Conservation (phyloP, 345 rosid genomes). For the Clausena lansium region DNA sequence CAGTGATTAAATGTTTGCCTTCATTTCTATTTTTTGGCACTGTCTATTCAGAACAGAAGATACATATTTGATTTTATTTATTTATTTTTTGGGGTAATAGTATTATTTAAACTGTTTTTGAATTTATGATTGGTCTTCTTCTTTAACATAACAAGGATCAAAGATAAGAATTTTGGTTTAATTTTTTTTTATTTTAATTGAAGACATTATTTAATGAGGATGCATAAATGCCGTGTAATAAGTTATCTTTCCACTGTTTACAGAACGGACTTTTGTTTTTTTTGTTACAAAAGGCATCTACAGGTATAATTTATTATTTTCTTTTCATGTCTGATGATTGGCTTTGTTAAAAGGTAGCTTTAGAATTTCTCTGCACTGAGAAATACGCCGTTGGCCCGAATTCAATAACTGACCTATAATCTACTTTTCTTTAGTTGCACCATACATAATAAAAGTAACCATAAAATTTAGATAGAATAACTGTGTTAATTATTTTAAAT, state of each 20-base stretch:
- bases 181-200: background rate
- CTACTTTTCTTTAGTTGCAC: background rate
- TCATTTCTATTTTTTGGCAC: no score
- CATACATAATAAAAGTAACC: background rate
- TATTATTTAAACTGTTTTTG: background rate
- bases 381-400: background rate
- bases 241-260: background rate
- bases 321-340: background rate
- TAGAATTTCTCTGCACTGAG: background rate
- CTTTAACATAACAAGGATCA: background rate
- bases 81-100: background rate
- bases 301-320: background rate
- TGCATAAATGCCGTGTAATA: background rate
- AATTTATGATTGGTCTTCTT: background rate
- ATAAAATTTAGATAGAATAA: background rate
- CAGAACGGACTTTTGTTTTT: background rate
- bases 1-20: background rate
- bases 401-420: background rate
- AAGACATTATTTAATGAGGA: background rate
- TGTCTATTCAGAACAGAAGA: background rate
- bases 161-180: background rate
- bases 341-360: background rate
- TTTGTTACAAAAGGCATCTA: background rate
- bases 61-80: background rate
- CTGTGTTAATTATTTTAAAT: background rate